Conservation (phyloP, 495 filamentous ascomycete genomes). For the Penicillium lividum region DNA sequence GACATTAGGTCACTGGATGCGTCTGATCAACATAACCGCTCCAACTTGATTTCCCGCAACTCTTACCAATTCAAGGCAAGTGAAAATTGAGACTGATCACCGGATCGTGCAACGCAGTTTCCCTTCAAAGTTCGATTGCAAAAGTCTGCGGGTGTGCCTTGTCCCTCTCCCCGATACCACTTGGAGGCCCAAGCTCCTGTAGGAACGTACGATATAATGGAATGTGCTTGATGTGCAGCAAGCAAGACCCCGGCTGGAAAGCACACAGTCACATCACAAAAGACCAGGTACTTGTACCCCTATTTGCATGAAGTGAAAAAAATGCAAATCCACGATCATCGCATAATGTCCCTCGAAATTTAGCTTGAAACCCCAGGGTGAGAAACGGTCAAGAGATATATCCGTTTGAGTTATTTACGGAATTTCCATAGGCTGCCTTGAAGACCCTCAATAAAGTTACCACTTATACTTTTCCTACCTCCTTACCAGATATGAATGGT, state of each 20-base stretch:
- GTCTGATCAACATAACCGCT: neutral
- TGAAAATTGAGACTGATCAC: conserved; percentile 11
- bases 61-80: neutral
- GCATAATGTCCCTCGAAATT: neutral
- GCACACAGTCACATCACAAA: conserved; percentile 29
- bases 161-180: conserved; percentile 19
- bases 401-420: neutral
- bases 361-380: neutral
- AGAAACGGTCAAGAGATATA: neutral
- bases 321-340: neutral
- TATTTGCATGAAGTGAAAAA: neutral
- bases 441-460: neutral
- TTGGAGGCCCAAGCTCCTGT: conserved; percentile 31
- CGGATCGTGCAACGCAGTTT: conserved; percentile 10
- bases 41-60: neutral
- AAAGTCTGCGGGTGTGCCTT: conserved; percentile 12
- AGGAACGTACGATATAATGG: conserved; percentile 17
- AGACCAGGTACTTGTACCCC: neutral
- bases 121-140: conserved; percentile 24
- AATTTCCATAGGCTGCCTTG: conserved; percentile 1
- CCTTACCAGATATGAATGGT: neutral
- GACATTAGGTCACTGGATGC: neutral
- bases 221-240: conserved; percentile 25
- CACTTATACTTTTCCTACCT: neutral
- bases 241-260: conserved; percentile 12